Evolutionary conservation across 2,329 filamentous ascomycete genomes (phyloP).

Genomic region (Xylariaceae sp.): DNA sequence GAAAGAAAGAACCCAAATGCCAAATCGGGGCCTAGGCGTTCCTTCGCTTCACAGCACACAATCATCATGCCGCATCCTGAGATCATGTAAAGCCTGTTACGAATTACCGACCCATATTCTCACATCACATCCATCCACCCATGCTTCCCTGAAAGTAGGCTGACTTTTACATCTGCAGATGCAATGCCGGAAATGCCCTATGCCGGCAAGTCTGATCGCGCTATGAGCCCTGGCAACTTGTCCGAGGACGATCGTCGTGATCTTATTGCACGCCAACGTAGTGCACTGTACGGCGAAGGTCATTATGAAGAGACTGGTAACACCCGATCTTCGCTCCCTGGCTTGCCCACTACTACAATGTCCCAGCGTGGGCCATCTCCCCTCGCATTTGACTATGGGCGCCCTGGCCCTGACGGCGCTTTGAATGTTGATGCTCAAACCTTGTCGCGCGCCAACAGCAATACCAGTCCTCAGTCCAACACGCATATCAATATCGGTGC

Average conservation of each 20-base stretch:
- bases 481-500: conserved; percentile 58
- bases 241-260: conserved; percentile 96
- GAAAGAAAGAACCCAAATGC: conserved; percentile 36
- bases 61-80: conserved; percentile 30
- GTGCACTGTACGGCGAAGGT: conserved; percentile 82
- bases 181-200: conserved; percentile 46
- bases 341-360: conserved; percentile 59
- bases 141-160: conserved; percentile 27
- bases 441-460: conserved; percentile 76
- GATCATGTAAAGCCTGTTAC: conserved; percentile 27
- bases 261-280: conserved; percentile 92
- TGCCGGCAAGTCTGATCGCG: conserved; percentile 75
- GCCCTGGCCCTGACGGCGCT: conserved; percentile 35
- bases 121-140: conserved; percentile 18
- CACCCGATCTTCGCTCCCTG: conserved; percentile 64
- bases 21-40: conserved; percentile 31
- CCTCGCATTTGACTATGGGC: conserved; percentile 66
- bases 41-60: conserved; percentile 23
- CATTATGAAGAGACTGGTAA: conserved; percentile 66
- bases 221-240: conserved; percentile 79
- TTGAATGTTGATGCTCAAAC: conserved; percentile 48
- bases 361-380: conserved; percentile 76
- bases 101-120: conserved; percentile 22
- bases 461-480: conserved; percentile 75
- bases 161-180: conserved; percentile 46